Evolutionary conservation across 768 basidiomycete species (phyloP), one percentile per base, ranked within the genome.

Genomic region (Cystofilobasidium macerans): DNA sequence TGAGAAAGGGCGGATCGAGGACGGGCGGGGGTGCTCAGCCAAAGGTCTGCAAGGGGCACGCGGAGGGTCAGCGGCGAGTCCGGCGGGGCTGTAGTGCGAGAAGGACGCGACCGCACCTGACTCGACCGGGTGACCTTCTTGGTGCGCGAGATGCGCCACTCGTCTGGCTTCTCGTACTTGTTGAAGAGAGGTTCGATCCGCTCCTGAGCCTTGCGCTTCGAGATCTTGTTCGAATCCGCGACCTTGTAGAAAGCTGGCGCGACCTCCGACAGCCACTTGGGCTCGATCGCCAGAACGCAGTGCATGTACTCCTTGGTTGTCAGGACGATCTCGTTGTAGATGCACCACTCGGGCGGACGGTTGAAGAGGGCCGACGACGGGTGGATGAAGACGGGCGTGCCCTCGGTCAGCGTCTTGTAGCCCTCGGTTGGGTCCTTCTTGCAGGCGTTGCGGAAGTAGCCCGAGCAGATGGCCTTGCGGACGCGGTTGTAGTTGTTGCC

Each of bases 211-310:
- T 95, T 97, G 70, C 91, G 83, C 77, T 93, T 94, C 74, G 89
- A 92, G 78, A 98, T 94, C 78, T 95, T 97, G 79, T 92, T 93
- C 61, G 84, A 88, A 76, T 98, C 95, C 2, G 94, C 92, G 51
- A 99, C 91, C 77, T 89, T 89, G 86, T 98, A 99, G 82, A 95
- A 97, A 68, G 93, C 91, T 1, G 95, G 94, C 9, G 94, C 95
- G 28, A 94, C 92, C 73, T 99, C 93, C 22, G 92, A 88, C 11
- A 98, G 83, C 95, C 94, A 99, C 76, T 95, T 95, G 5, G 95
- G 94, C 74, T 99, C 95, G 67, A 99, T 83, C 0, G 90, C 89
- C 0, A 91, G 94, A 51, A 98, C 73, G 65, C 74, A 73, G 66
- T 76, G 75, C 74, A 76, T 76, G 69, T 89, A 95, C 77, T 91